phyloP scores from a whole-genome alignment of 75 land plant species.

The Ceratopteris richardii region DNA sequence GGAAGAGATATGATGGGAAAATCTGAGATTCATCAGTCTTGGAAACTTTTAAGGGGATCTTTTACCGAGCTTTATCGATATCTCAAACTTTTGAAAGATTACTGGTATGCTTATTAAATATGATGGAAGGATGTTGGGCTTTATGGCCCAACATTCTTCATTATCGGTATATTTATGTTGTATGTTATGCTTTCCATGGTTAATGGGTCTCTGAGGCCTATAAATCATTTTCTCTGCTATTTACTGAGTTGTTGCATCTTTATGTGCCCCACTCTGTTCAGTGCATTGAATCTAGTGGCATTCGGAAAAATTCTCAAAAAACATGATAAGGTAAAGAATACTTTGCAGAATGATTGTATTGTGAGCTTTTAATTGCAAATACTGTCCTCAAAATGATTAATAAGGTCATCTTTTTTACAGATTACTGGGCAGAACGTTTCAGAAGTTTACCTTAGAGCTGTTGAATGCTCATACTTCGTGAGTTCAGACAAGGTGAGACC shows the following conservation, averaged over 20 bases:
- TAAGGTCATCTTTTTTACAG: constrained; percentile 1
- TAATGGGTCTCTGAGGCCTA: too few species aligned
- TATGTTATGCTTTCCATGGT: too few species aligned
- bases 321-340: constrained; percentile 29
- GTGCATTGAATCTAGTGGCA: constrained; percentile 33
- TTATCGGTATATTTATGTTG: too few species aligned
- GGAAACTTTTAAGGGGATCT: constrained; percentile 25
- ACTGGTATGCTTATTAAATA: constrained; percentile 33
- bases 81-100: constrained; percentile 33
- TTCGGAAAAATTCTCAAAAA: constrained; percentile 44
- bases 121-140: too few species aligned
- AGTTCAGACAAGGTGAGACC: constrained; percentile 31
- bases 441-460: constrained; percentile 23
- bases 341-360: neutral
- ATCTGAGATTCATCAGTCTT: neutral
- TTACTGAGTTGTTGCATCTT: too few species aligned
- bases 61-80: constrained; percentile 33
- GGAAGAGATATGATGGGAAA: neutral
- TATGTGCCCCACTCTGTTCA: too few species aligned
- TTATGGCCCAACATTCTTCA: too few species aligned
- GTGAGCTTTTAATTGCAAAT: neutral
- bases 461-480: constrained; percentile 34
- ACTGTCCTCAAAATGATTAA: neutral
- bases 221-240: too few species aligned
- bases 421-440: constrained; percentile 20